Percentiles rank a stretch among this genome's conserved stretches.
phyloP scores from a whole-genome alignment of 2,329 filamentous ascomycete species.

The Zopfia rhizophila region DNA sequence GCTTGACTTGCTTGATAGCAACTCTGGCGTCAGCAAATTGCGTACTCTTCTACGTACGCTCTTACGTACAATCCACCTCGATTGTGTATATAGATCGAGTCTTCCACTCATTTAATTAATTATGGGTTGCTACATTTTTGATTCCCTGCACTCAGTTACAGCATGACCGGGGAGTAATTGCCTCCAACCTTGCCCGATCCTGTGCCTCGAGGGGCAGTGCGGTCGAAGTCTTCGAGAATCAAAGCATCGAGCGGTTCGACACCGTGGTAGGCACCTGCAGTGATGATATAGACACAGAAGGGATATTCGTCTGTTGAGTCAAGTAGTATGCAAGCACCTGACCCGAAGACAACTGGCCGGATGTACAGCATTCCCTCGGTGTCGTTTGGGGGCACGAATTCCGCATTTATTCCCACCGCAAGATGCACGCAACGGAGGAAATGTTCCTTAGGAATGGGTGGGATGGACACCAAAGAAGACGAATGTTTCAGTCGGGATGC shows the following conservation, averaged over 20 bases:
- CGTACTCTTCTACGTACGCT: too few species aligned
- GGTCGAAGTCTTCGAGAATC: slow-evolving; percentile 42
- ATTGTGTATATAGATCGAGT: too few species aligned
- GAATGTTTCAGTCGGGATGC: slow-evolving; percentile 37
- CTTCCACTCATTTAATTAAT: too few species aligned
- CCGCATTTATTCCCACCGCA: slow-evolving; percentile 28
- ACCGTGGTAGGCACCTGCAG: slow-evolving; percentile 29
- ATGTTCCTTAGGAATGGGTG: slow-evolving; percentile 30
- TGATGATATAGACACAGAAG: slow-evolving; percentile 38
- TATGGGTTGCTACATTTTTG: too few species aligned
- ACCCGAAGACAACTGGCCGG: slow-evolving; percentile 41
- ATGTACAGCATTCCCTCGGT: slow-evolving; percentile 39
- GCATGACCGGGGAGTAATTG: slow-evolving; percentile 44
- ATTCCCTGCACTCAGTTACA: too few species aligned
- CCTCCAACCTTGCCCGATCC: slow-evolving; percentile 43
- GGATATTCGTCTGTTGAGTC: slow-evolving; percentile 26
- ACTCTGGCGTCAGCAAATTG: too few species aligned
- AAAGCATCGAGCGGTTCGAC: slow-evolving; percentile 31
- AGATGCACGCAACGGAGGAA: slow-evolving; percentile 30
- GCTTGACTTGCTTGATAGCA: too few species aligned
- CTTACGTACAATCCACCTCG: too few species aligned
- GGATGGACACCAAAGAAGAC: slow-evolving; percentile 33
- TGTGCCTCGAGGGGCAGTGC: slow-evolving; percentile 37
- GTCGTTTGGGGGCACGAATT: slow-evolving; percentile 31
- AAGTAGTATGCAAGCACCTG: slow-evolving; percentile 27